Evolutionary conservation across 2,329 filamentous ascomycete genomes (phyloP), one percentile per base, ranked within the genome.

Genomic region (Fusarium scirpi): DNA sequence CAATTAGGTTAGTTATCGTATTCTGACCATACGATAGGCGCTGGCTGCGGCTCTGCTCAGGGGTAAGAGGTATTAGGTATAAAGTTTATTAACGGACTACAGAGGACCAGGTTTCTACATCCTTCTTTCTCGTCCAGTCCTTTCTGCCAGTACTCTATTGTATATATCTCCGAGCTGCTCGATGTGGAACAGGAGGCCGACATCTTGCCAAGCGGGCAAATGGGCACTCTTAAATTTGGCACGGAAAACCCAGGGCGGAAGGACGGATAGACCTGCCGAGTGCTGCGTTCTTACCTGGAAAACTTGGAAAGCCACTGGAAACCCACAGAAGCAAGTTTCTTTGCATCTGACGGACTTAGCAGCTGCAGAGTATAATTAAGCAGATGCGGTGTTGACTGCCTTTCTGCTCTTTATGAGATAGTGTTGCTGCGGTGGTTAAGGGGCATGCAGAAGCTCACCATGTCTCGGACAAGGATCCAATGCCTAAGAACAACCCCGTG

Each of bases 371-470:
- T 43, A 62, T 69, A 75, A 74, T 74, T 63, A 73, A 72, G 63
- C 38, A 72, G 62, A 68, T 67, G 70, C 59, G 54, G 56, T 59
- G 49, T 55, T 44, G 64, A 63, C 53, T 61, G 62, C 62, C 47
- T 66, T 29, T 58, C 38, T 64, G 44, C 30, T 64, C 54, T 66
- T 49, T 66, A 44, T 70, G 62, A 59, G 45, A 65, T 65, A 59
- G 52, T 65, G 46, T 32, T 59, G 67, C 73, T 76, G 74, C 74
- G 67, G 66, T 71, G 64, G 57, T 74, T 70, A 76, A 76, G 74
- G 74, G 74, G 74, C 51, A 74, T 71, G 74, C 74, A 76, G 64
- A 60, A 69, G 70, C 65, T 74, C 69, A 73, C 74, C 48, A 60
- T 73, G 70, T 69, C 70, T 70, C 22, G 63, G 61, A 73, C 71